Evolutionary conservation across 1,284 basidiomycete genomes (phyloP), one percentile per base, ranked within the genome.

Genomic region (Meira nashicola): DNA sequence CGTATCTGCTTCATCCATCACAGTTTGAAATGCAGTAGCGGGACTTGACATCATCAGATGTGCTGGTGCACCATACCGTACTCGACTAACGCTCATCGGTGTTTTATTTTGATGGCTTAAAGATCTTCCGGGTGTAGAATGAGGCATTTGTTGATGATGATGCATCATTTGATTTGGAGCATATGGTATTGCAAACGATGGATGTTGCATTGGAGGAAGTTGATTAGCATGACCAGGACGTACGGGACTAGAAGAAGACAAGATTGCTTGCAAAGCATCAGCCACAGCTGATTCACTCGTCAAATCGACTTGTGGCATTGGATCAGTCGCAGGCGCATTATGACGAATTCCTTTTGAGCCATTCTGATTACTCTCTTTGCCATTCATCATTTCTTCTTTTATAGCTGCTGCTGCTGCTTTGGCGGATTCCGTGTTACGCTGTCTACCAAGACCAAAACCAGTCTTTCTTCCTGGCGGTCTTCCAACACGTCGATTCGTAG

Each of bases 31-130:
- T 59, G 73, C 72, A 12, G 73, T 74, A 15, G 63, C 66, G 0
- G 75, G 75, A 38, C 70, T 73, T 33, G 75, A 77, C 44, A 71
- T 63, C 57, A 77, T 63, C 33, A 74, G 37, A 53, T 70, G 66
- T 38, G 62, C 64, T 1, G 74, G 64, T n/a, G 70, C 63, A 21
- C 70, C 65, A 60, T 71, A 74, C 5, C 64, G 60, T 0, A 62
- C 48, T 19, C 65, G 66, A 21, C 62, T 57, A 33, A 33, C 28
- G 28, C 28, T 33, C 28, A 33, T 33, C 28, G 28, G 28, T 9
- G 68, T 66, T 38, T 62, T 62, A 23, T 59, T 62, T n/a, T 62
- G 56, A 19, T 66, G 43, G 17, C 23, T 15, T 2, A 33, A 57
- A 53, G 55, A 15, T 14, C 25, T 39, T n/a, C 55, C 21, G 2